Evolutionary conservation across 805 yeast species (phyloP), one percentile per base, ranked within the genome.

Genomic region (Metschnikowia cubensis): DNA sequence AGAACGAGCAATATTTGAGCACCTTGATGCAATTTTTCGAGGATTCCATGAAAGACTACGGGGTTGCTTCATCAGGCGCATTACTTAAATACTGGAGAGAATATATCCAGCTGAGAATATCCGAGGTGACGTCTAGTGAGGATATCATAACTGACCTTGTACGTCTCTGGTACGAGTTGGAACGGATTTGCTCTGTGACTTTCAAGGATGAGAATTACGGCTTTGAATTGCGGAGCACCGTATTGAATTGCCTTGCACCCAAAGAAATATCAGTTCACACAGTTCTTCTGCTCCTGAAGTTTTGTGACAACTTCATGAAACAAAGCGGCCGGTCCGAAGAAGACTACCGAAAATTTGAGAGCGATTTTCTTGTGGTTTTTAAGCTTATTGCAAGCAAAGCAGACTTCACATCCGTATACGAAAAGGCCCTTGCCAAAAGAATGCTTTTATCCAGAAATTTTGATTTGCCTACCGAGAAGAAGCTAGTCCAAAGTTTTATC

Each of bases 391-490:
- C 62, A 43, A 69, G 66, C 56, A 74, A 74, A 46, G 55, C 52
- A 29, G 69, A 65, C 14, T 71, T 73, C 47, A 49, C 70, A 3
- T 40, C 53, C 1, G 49, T 54, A 2, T 74, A 71, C 55, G 66
- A 65, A 48, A 60, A 60, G 35, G 74, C 71, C 35, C 58, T 74
- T n/a, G 69, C 76, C 3, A 63, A 62, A 44, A 56, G 79, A 47
- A 59, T 74, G 43, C 59, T 73, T 37, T 45, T 68, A 22, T 59
- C 61, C 29, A 62, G 56, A 33, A 56, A 56, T 6, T 42, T 62
- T 6, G 45, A 59, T 18, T 45, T 60, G 18, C 48, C 49, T 1
- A 45, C 55, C 11, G 74, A 68, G 29, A 50, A 48, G 14, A 60
- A 59, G 20, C 48, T 69, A 20, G 65, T 65, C 3, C 61, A 59